A percentile compares a stretch with the other conserved stretches of the same genome.
These are phyloP conservation scores for Elongisporangium undulatum DNA, from an alignment of 352 stramenopile species.

Conservation along the genomic window DNA sequence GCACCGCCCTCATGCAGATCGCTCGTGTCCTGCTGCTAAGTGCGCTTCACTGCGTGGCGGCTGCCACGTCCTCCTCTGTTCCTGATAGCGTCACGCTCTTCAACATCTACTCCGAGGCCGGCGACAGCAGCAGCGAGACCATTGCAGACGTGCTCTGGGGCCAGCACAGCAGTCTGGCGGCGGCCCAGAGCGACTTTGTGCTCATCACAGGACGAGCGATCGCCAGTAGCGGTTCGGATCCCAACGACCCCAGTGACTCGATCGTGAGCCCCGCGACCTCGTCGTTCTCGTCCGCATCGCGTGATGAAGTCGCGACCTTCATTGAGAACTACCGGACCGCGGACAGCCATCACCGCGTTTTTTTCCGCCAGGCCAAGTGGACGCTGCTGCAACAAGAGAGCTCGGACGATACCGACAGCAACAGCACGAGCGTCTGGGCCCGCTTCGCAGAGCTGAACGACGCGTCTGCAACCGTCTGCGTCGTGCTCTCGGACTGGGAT, in stretches of 20 bases:
- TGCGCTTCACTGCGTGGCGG: background rate
- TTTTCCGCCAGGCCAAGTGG: background rate
- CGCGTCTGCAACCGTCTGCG: background rate
- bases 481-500: background rate
- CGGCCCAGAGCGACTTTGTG: background rate
- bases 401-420: background rate
- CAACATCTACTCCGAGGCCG: background rate
- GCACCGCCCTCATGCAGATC: background rate
- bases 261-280: background rate
- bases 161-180: background rate
- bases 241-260: background rate
- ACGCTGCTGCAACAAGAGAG: background rate
- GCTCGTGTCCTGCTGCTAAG: background rate
- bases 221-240: background rate
- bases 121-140: background rate
- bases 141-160: background rate
- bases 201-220: background rate
- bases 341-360: background rate
- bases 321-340: background rate
- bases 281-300: background rate
- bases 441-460: constrained; percentile 1
- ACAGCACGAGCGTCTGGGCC: background rate
- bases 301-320: background rate
- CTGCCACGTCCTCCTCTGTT: background rate
- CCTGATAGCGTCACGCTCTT: background rate